Evolutionary conservation across 768 basidiomycete species (phyloP), one percentile per base, ranked within the genome.

Genomic region (Russula lepida): DNA sequence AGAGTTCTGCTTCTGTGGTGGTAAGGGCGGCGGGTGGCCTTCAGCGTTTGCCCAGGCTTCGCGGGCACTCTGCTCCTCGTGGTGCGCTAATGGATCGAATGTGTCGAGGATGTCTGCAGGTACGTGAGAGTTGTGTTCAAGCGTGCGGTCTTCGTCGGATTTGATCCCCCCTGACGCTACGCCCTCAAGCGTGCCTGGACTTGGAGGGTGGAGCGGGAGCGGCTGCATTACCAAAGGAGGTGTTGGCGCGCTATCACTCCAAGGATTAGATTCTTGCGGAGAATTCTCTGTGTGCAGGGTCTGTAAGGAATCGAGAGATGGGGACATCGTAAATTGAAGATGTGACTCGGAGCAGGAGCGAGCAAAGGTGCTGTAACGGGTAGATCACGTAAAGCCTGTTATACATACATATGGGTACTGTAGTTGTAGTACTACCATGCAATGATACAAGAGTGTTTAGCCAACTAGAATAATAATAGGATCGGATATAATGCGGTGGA

Each of bases 31-130:
- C 27, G 83, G 84, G 70, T 88, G 85, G 1, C 78, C 76, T 65
- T 86, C 82, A 23, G 84, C 74, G 19, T 71, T 74, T 61, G 78
- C 80, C 88, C 88, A 89, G 48, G 85, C 87, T 15, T 81, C 78
- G 44, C 78, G 77, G 4, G 86, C 85, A 25, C 77, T 81, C 59
- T 78, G 71, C 69, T 86, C 84, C 58, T 85, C 82, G 35, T 74
- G 68, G 64, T 76, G 80, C 0, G 73, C 81, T 25, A 88, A 73
- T 17, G 87, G 87, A 72, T 90, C 87, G 69, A 90, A 89, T 68
- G 87, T 81, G 37, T 73, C 75, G 54, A 89, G 72, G 4, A 85
- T 73, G 17, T 71, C 71, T 13, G 49, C 19, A 3, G 30, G 48
- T 46, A 25, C 35, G 6, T 32, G 62, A 25, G 50, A 49, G 19